Base-by-base conservation (phyloP, 2,329 filamentous ascomycete species). In the Hypoxylon sp. region DNA sequence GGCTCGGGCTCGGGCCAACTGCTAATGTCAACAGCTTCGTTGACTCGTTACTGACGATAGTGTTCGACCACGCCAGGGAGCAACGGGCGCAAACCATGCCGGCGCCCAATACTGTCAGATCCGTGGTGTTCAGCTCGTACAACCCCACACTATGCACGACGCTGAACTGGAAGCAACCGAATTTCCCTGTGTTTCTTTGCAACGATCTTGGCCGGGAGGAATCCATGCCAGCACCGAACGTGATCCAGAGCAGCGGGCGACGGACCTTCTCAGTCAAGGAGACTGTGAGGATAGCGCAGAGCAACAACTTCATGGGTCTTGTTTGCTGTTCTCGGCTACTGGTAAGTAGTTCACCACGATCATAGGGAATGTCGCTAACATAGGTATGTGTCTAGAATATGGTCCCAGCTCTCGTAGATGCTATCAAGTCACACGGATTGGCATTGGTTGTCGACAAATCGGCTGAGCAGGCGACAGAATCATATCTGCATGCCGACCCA, bases 131-230 rank as follows among this genome's bases (percentile, higher is more conserved):
- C 70, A 95, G 90, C 64, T 96, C 91, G 15, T 96, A 93, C 72
- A 97, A 96, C 68, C 80, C 90, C 8, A 88, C 87, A 58, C 83
- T 97, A 13, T 99, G 94, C 73, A 95, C 90, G 11, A 92, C 93
- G 4, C 75, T 99, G 63, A 99, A 99, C 73, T 99, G 94, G 94
- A 99, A 99, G 72, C 94, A 99, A 71, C 94, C 94, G 2, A 99
- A 97, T 68, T 99, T 96, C 69, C 94, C 94, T 0, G 90, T 97
- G 0, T 89, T 99, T 63, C 79, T 97, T 35, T 97, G 92, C 75
- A 97, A 97, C 70, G 91, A 97, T 52, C 82, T 97, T 17, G 91
- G 91, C 15, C 78, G 81, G 5, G 82, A 86, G 52, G 79, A 78
- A 19, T 64, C 57, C n/a, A 71, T 73, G 50, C 63, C 65, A 5